phyloP scores from a whole-genome alignment of 2,329 filamentous ascomycete genomes.

The Gaeumannomyces sp. region DNA sequence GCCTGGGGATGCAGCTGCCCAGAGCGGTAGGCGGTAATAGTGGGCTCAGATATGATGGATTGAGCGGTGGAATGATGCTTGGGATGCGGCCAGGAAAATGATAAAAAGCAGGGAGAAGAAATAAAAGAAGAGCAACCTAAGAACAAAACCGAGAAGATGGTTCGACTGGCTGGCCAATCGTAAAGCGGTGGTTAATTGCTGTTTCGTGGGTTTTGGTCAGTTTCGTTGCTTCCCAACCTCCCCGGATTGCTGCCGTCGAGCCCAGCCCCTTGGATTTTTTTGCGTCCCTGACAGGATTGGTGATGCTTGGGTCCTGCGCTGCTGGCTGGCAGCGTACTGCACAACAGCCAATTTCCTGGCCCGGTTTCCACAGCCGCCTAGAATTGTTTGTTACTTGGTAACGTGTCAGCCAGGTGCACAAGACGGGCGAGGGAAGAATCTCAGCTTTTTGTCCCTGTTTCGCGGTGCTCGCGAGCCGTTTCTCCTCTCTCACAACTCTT shows the following conservation, averaged over 20 bases:
- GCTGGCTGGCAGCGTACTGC: background rate
- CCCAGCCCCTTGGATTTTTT: conserved; percentile 5
- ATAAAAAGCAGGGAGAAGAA: background rate
- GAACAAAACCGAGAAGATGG: background rate
- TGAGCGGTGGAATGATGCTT: background rate
- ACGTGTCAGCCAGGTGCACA: background rate
- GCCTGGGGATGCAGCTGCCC: background rate
- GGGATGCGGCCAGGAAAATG: background rate
- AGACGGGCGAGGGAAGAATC: background rate
- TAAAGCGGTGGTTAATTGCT: background rate
- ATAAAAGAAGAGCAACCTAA: background rate
- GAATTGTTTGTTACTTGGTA: background rate
- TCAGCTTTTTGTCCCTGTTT: conserved; percentile 1
- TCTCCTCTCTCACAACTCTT: background rate
- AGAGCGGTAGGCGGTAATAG: background rate
- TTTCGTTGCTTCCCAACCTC: conserved; percentile 2
- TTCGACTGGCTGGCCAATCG: background rate
- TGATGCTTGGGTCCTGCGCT: background rate
- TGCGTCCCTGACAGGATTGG: background rate
- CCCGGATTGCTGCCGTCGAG: background rate
- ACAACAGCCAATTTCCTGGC: background rate
- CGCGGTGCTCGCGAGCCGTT: background rate
- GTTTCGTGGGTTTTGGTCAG: background rate
- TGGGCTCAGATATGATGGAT: background rate
- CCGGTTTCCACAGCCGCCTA: background rate